These are phyloP conservation scores for Globisporangium polare DNA, from an alignment of 352 stramenopile species.

Conservation along the genomic window DNA sequence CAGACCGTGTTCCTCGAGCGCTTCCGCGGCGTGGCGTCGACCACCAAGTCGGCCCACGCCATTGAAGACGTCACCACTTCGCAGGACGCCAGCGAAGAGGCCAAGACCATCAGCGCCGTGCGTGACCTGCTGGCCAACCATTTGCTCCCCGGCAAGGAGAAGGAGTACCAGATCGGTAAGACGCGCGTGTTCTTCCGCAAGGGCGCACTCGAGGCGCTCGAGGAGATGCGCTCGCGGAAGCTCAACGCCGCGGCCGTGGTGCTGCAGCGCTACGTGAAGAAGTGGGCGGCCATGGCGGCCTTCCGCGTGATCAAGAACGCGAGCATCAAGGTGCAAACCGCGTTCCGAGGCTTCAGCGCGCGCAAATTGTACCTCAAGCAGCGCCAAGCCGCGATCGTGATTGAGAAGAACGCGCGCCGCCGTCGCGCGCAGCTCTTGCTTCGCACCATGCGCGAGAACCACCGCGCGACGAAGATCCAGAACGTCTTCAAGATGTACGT, in stretches of 20 bases:
- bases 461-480: conserved; percentile 79
- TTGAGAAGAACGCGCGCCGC: conserved; percentile 67
- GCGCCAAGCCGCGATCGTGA: conserved; percentile 47
- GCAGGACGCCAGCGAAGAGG: conserved; percentile 26
- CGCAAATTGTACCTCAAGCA: conserved; percentile 58
- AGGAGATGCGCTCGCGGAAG: conserved; percentile 78
- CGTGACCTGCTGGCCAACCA: conserved; percentile 56
- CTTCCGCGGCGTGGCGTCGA: conserved; percentile 64
- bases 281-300: conserved; percentile 66
- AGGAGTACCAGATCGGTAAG: conserved; percentile 85
- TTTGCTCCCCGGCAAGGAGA: conserved; percentile 55
- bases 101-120: conserved; percentile 34
- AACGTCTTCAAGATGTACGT: conserved; percentile 84
- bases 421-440: conserved; percentile 60
- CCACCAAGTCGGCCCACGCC: conserved; percentile 3
- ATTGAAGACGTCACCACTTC: not conserved
- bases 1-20: conserved; percentile 86
- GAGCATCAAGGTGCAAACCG: conserved; percentile 55
- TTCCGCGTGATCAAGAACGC: conserved; percentile 60
- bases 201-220: conserved; percentile 88
- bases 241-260: conserved; percentile 78
- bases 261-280: conserved; percentile 79
- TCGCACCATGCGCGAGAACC: conserved; percentile 50
- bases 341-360: conserved; percentile 40
- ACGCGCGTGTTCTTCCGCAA: conserved; percentile 93